These are phyloP conservation scores for Boletus sp. DNA, from an alignment of 1,284 basidiomycete genomes.

Conservation along the genomic window DNA sequence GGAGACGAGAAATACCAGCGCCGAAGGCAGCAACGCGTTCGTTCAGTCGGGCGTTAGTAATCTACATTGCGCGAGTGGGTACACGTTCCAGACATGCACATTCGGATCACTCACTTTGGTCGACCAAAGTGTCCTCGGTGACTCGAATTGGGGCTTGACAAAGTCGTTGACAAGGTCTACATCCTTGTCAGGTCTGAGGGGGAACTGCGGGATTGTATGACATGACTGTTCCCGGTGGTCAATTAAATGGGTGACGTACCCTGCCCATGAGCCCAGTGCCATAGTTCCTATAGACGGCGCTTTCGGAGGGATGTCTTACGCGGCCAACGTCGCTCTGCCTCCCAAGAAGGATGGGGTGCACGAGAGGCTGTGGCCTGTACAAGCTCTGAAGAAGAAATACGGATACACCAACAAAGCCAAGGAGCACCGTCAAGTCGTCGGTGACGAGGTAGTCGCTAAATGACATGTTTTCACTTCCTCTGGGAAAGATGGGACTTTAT, in stretches of 20 bases:
- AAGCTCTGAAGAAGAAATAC: conserved; percentile 71
- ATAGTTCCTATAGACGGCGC: conserved; percentile 79
- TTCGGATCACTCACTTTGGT: conserved; percentile 49
- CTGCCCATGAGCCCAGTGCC: conserved; percentile 72
- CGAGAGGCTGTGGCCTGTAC: conserved; percentile 73
- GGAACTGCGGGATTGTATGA: conserved; percentile 49
- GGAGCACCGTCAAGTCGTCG: conserved; percentile 71
- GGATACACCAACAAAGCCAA: conserved; percentile 67
- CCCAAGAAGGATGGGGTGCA: conserved; percentile 78
- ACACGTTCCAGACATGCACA: not conserved
- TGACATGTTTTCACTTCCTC: conserved; percentile 35
- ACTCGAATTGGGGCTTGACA: conserved; percentile 60
- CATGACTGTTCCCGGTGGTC: not conserved
- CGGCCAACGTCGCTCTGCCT: conserved; percentile 79
- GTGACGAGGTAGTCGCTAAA: conserved; percentile 58
- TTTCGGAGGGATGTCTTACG: conserved; percentile 69
- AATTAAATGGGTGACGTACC: conserved; percentile 39
- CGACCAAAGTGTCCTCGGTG: conserved; percentile 69
- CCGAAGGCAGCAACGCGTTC: conserved; percentile 65
- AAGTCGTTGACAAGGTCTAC: conserved; percentile 63
- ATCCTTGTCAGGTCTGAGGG: conserved; percentile 65
- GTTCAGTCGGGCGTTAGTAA: conserved; percentile 63
- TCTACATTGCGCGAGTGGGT: conserved; percentile 38
- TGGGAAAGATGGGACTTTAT: not conserved
- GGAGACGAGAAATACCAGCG: conserved; percentile 61